Evolutionary conservation across 2,329 filamentous ascomycete species (phyloP).

Genomic region (Didymella pinodella): DNA sequence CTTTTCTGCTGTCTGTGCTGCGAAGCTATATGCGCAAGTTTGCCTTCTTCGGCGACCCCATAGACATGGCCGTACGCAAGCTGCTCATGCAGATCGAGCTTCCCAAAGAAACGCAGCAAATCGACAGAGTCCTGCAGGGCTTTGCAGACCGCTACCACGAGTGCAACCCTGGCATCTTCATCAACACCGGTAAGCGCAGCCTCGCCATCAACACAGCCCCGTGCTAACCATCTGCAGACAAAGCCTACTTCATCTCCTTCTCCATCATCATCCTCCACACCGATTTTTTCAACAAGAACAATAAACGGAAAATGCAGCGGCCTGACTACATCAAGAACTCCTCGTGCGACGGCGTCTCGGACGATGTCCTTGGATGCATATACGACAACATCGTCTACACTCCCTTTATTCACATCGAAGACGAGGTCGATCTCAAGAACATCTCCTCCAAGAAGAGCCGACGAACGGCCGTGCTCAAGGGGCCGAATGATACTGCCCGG

Average conservation of each 20-base stretch:
- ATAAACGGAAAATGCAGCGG: slow-evolving; percentile 99
- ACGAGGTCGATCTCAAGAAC: slow-evolving; percentile 81
- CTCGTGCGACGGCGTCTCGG: slow-evolving; percentile 86
- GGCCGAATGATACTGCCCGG: slow-evolving; percentile 70
- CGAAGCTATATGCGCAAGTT: slow-evolving; percentile 96
- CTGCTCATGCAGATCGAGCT: slow-evolving; percentile 95
- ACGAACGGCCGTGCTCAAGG: slow-evolving; percentile 64
- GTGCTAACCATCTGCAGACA: slow-evolving; percentile 62
- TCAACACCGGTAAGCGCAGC: slow-evolving; percentile 66
- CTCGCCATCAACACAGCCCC: background rate
- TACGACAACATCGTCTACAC: slow-evolving; percentile 99
- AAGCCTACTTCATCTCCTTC: slow-evolving; percentile 98
- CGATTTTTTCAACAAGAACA: slow-evolving; percentile 99
- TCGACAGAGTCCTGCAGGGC: slow-evolving; percentile 90
- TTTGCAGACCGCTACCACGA: slow-evolving; percentile 98
- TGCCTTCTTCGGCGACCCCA: slow-evolving; percentile 93
- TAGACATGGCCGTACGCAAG: slow-evolving; percentile 97
- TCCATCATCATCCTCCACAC: slow-evolving; percentile 96
- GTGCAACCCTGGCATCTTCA: slow-evolving; percentile 96
- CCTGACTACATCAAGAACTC: slow-evolving; percentile 95
- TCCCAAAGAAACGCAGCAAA: slow-evolving; percentile 97
- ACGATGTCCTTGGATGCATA: slow-evolving; percentile 92
- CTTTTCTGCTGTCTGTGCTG: slow-evolving; percentile 82
- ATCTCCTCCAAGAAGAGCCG: slow-evolving; percentile 75
- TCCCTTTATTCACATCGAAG: slow-evolving; percentile 96